Evolutionary conservation across 2,329 filamentous ascomycete genomes (phyloP), one percentile per base, ranked within the genome.

Genomic region (Ceratocystiopsis minuta): DNA sequence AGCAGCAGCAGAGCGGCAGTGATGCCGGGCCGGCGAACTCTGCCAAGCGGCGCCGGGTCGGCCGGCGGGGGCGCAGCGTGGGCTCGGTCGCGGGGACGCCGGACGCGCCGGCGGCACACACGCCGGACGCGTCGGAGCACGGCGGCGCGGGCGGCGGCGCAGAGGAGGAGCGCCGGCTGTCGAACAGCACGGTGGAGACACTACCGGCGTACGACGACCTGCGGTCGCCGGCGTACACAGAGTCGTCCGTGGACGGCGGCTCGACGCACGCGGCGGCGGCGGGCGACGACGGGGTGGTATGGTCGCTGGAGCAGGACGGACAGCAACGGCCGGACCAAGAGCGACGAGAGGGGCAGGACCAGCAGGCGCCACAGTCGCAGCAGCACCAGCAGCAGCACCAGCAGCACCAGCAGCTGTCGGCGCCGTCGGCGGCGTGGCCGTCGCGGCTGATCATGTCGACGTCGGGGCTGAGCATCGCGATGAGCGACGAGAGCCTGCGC

Each of bases 391-490:
- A 36, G 24, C 39, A 18, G 16, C n/a, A 28, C 18, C 39, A 37
- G 51, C 50, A 33, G 37, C 24, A 31, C 6, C 24, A 24, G 32
- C 20, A 16, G 24, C 37, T 6, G 9, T 33, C 24, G 10, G 24
- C 20, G 15, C 24, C 36, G 15, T 7, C 44, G 12, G 28, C 39
- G 3, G 55, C 67, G 53, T 92, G 86, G 85, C 83, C 82, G 46
- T 83, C 81, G 12, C 77, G 86, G 14, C 65, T 95, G 16, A 81
- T 94, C 50, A 82, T 93, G 56, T 87, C 84, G 6, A 95, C 88
- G 0, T 93, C 86, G 1, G 88, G 86, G 0, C 69, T 96, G 1
- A 86, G 86, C 48, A 79, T 93, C 15, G 86, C 90, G 1, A 85
- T 98, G 70, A 92, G 81, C 52, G 80, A 92, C 16, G 80, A 90